phyloP scores from a whole-genome alignment of 2,329 filamentous ascomycete genomes.

The Cordyceps javanica region DNA sequence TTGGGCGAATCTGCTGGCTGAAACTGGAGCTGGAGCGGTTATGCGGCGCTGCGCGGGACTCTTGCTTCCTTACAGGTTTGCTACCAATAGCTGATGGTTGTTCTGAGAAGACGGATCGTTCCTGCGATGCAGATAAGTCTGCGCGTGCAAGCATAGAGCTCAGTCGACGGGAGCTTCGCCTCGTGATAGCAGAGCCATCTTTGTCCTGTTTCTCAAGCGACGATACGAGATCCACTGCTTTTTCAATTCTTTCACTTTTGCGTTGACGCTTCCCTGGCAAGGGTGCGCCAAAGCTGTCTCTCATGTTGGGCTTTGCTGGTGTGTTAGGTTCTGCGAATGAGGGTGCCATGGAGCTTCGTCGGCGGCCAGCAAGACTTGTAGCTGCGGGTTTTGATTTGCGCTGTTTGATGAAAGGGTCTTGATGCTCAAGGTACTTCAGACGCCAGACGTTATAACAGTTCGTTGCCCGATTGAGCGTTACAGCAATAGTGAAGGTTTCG shows the following conservation, averaged over 20 bases:
- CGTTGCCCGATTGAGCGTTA: slow-evolving; percentile 74
- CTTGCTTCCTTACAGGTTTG: slow-evolving; percentile 52
- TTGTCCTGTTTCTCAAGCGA: slow-evolving; percentile 64
- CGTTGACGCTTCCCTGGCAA: slow-evolving; percentile 47
- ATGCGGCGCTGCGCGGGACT: slow-evolving; percentile 56
- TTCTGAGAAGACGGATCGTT: slow-evolving; percentile 74
- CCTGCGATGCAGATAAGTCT: slow-evolving; percentile 79
- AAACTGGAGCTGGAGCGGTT: slow-evolving; percentile 35
- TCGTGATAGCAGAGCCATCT: slow-evolving; percentile 43
- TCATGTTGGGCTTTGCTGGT: slow-evolving; percentile 61
- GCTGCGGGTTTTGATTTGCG: slow-evolving; percentile 41
- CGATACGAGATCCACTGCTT: slow-evolving; percentile 57
- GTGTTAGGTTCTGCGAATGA: slow-evolving; percentile 71
- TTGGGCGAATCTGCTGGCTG: slow-evolving; percentile 41
- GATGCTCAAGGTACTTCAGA: slow-evolving; percentile 67
- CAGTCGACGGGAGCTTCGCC: slow-evolving; percentile 66
- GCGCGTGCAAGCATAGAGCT: slow-evolving; percentile 86
- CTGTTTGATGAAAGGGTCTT: slow-evolving; percentile 46
- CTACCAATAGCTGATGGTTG: slow-evolving; percentile 38
- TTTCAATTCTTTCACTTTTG: slow-evolving; percentile 46
- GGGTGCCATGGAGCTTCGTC: slow-evolving; percentile 60
- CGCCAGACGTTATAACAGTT: slow-evolving; percentile 82
- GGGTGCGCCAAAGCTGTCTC: slow-evolving; percentile 69
- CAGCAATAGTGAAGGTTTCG: slow-evolving; percentile 61
- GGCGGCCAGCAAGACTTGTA: slow-evolving; percentile 42